phyloP scores from a whole-genome alignment of 2,329 filamentous ascomycete species.

The Venturia nashicola region DNA sequence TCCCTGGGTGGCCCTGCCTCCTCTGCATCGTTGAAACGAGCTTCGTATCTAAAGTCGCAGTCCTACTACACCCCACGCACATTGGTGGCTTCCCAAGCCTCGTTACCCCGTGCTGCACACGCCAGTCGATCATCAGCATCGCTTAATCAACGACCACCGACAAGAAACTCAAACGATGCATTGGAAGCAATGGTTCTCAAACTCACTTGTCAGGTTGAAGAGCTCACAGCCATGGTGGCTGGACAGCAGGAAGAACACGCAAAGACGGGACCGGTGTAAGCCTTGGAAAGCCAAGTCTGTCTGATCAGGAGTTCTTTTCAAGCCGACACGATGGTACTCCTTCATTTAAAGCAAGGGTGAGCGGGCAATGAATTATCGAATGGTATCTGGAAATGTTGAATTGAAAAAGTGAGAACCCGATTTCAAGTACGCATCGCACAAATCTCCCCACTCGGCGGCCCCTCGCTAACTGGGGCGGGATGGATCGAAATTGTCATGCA shows the following conservation, averaged over 20 bases:
- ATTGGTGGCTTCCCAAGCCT: constrained; percentile 7
- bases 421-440: neutral
- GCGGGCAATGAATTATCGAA: neutral
- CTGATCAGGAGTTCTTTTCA: too few species aligned
- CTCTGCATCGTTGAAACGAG: constrained; percentile 6
- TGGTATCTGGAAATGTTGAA: neutral
- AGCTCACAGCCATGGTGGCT: constrained; percentile 26
- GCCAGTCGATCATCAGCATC: constrained; percentile 2
- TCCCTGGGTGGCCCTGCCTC: constrained; percentile 6
- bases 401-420: neutral
- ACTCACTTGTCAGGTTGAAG: constrained; percentile 26
- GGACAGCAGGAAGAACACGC: constrained; percentile 15
- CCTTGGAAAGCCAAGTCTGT: neutral
- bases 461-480: neutral
- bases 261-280: neutral
- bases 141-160: neutral
- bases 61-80: constrained; percentile 5
- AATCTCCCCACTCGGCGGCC: neutral
- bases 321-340: neutral
- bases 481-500: neutral
- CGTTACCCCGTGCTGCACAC: neutral
- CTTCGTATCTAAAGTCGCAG: constrained; percentile 6
- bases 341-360: neutral
- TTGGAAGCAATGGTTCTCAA: constrained; percentile 25
- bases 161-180: neutral